Evolutionary conservation across 768 basidiomycete genomes (phyloP), one percentile per base, ranked within the genome.

Genomic region (Mycena leptocephala): DNA sequence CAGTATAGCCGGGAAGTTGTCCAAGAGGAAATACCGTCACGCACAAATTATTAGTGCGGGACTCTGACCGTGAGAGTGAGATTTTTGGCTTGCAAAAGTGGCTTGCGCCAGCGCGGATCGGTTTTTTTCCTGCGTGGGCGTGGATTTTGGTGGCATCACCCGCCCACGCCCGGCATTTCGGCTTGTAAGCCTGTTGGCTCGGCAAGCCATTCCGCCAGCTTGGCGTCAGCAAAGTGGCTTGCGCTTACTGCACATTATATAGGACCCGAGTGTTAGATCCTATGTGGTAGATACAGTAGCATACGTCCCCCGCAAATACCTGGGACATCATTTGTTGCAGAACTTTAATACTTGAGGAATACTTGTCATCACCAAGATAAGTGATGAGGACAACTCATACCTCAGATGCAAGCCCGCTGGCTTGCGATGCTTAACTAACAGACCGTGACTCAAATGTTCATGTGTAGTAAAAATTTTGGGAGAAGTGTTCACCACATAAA

Each of bases 311-410:
- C 16, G 53, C 24, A 55, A n/a, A n/a, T 55, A 55, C 22, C 11
- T 55, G 53, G 53, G 53, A 55, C 7, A 55, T 55, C 28, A 55
- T 26, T 55, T 55, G 28, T 55, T 26, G 53, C 24, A 55, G 3
- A 55, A 55, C 5, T 24, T 55, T 59, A 59, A 59, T 59, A 22
- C 20, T 1, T 59, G 32, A 59, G 58, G n/a, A 59, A 59, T 59
- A 20, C 30, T 59, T 11, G 32, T 59, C 58, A 59, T 20, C 28
- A 32, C 32, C 58, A 37, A 22, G 63, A 66, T n/a, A 51, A 53
- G 24, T 65, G 63, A 65, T 51, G 43, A 51, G 32, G 64, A 30
- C n/a, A 66, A 66, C 48, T 66, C 64, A 66, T 66, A 53, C 46
- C 64, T 16, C 64, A 66, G 4, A 66, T 66, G 64, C 64, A 66